These are phyloP conservation scores for Mycena vitilis DNA, from an alignment of 768 basidiomycete species.

Conservation along the genomic window DNA sequence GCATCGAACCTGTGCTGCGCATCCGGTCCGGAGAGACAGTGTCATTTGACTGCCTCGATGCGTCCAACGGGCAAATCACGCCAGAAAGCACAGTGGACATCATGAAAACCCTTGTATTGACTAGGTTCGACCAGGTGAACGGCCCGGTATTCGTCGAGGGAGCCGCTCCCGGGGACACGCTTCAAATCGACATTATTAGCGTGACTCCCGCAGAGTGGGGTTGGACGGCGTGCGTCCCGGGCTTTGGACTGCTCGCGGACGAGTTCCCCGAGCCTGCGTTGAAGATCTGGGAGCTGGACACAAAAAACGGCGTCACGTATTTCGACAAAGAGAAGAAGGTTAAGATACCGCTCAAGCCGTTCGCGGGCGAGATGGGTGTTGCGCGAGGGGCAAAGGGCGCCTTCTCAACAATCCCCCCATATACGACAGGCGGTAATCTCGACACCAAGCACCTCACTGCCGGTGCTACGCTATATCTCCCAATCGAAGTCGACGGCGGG, in stretches of 20 bases:
- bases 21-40: constrained; percentile 66
- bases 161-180: constrained; percentile 67
- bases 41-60: constrained; percentile 72
- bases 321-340: constrained; percentile 60
- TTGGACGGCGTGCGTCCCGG: constrained; percentile 70
- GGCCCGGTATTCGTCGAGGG: constrained; percentile 67
- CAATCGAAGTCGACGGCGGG: constrained; percentile 69
- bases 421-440: constrained; percentile 71
- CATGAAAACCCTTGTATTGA: constrained; percentile 56
- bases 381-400: constrained; percentile 61
- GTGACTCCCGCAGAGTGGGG: constrained; percentile 69
- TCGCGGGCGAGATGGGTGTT: constrained; percentile 75
- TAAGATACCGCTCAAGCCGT: constrained; percentile 64
- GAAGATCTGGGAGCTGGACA: constrained; percentile 66
- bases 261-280: constrained; percentile 63
- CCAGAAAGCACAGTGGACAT: constrained; percentile 50
- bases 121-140: constrained; percentile 67
- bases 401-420: constrained; percentile 73
- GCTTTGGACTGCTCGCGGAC: constrained; percentile 68
- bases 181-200: constrained; percentile 69
- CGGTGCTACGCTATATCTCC: constrained; percentile 67
- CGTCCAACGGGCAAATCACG: constrained; percentile 69
- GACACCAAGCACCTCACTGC: constrained; percentile 67
- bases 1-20: constrained; percentile 62
- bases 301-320: constrained; percentile 56